Base-by-base conservation (phyloP, 805 yeast genomes). In the Peterozyma xylosa region DNA sequence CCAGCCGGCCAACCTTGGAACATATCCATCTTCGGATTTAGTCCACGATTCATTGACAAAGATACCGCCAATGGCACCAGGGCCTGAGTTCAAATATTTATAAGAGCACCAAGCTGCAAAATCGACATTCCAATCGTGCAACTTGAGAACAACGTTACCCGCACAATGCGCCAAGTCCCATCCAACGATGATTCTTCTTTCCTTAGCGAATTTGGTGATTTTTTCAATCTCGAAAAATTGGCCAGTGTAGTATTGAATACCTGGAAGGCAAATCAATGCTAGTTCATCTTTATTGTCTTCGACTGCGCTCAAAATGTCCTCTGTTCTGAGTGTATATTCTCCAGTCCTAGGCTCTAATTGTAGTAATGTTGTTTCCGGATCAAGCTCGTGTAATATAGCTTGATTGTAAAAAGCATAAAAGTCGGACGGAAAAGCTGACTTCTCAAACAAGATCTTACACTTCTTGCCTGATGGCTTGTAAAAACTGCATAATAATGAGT, bases 161-260 rank as follows among this genome's bases (percentile, higher is more conserved):
- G 73, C 91, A 1, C 95, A 96, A 59, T 90, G 98, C 1, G 98
- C 98, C 52, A 90, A 69, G 60, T 90, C 98, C 96, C 96, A 90
- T 1, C 96, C 97, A 29, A 82, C 85, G 1, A 74, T 66, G 33
- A 85, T 71, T 21, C 64, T 74, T 46, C 54, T 57, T 16, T 55
- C 51, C 45, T 86, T 81, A 5, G 83, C 89, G 39, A 65, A 66
- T 9, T 56, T 54, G 1, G 97, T 89, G 53, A 90, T 87, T n/a
- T 59, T 59, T 41, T 69, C 70, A 33, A 90, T 85, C 41, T 87
- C 86, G 54, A 90, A 89, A 21, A 71, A 68, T 62, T 90, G 98
- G 7, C 98, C 98, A 1, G 96, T 78, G 61, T 89, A 91, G 66
- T 82, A 90, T 58, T 90, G 98, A 47, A 90, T 78, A 1, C 96